Evolutionary conservation across 805 yeast genomes (phyloP).

Genomic region (Hanseniaspora lachancei): DNA sequence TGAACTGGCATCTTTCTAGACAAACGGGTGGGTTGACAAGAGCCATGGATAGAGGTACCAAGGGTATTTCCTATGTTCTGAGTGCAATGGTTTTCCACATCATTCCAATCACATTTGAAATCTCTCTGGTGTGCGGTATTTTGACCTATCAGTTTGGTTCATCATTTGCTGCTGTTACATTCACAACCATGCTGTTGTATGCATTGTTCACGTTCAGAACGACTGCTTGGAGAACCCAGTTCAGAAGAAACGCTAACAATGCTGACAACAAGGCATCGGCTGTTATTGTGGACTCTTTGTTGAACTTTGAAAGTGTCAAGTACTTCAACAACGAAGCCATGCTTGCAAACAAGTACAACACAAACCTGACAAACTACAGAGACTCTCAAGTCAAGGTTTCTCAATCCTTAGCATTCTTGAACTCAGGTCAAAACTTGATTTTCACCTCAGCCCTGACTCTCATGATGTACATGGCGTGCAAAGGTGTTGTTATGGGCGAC

Average conservation of each 20-base stretch:
- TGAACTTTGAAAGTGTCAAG: conserved; percentile 88
- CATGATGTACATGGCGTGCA: conserved; percentile 97
- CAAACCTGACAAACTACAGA: conserved; percentile 61
- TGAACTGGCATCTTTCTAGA: conserved; percentile 75
- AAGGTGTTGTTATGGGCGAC: conserved; percentile 72
- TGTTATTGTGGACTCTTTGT: conserved; percentile 83
- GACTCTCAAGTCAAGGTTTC: conserved; percentile 61
- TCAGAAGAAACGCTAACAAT: conserved; percentile 74
- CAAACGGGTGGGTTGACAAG: conserved; percentile 95
- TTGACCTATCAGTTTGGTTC: conserved; percentile 85
- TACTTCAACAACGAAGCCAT: conserved; percentile 80
- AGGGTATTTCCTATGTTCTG: conserved; percentile 86
- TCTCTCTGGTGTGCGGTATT: conserved; percentile 83
- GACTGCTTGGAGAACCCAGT: conserved; percentile 91
- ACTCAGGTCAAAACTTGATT: conserved; percentile 67
- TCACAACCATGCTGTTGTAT: conserved; percentile 78
- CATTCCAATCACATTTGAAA: conserved; percentile 83
- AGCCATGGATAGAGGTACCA: conserved; percentile 95
- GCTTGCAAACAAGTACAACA: conserved; percentile 70
- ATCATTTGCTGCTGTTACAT: conserved; percentile 77
- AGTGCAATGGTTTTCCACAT: conserved; percentile 97
- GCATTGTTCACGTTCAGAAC: conserved; percentile 78
- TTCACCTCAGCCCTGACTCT: conserved; percentile 82
- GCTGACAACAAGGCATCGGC: conserved; percentile 96
- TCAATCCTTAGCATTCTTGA: conserved; percentile 64